phyloP scores from a whole-genome alignment of 305 asterid species.

The Solanum chacoense region DNA sequence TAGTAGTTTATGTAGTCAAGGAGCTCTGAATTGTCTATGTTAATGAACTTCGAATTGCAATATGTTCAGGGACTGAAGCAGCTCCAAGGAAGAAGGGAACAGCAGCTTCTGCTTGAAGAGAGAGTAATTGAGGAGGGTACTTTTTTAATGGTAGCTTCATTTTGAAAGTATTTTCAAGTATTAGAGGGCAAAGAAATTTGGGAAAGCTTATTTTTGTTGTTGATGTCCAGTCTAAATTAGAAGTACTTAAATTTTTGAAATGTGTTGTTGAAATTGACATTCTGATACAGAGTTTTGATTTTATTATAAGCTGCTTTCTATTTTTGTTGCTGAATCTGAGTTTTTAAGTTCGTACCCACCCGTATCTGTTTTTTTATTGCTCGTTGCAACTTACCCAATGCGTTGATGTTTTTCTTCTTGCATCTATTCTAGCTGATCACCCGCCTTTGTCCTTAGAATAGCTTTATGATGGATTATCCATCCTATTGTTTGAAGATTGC shows the following conservation, averaged over 20 bases:
- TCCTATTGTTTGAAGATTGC: neutral
- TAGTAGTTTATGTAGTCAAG: neutral
- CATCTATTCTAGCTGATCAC: neutral
- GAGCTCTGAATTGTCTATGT: neutral
- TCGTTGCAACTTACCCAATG: neutral
- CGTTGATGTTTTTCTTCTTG: neutral
- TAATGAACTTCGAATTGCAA: neutral
- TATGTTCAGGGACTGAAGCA: conserved; percentile 55
- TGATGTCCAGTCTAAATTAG: neutral
- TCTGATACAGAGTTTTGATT: neutral
- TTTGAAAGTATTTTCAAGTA: conserved; percentile 9
- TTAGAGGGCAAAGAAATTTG: conserved; percentile 15
- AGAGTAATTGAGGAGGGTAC: conserved; percentile 8
- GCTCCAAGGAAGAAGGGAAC: conserved; percentile 90
- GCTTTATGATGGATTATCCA: neutral
- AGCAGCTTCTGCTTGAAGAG: conserved; percentile 48
- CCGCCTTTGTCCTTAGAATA: neutral
- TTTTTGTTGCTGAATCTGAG: neutral
- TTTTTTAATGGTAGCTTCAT: conserved; percentile 12
- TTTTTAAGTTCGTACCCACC: neutral
- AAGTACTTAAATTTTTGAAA: neutral
- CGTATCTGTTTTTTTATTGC: neutral
- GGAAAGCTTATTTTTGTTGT: conserved; percentile 7
- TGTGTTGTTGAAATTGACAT: neutral
- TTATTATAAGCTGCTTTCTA: neutral